Evolutionary conservation across 176 grass and related monocot species (phyloP), one percentile per base, ranked within the genome.

Genomic region (Zoysia pacifica): DNA sequence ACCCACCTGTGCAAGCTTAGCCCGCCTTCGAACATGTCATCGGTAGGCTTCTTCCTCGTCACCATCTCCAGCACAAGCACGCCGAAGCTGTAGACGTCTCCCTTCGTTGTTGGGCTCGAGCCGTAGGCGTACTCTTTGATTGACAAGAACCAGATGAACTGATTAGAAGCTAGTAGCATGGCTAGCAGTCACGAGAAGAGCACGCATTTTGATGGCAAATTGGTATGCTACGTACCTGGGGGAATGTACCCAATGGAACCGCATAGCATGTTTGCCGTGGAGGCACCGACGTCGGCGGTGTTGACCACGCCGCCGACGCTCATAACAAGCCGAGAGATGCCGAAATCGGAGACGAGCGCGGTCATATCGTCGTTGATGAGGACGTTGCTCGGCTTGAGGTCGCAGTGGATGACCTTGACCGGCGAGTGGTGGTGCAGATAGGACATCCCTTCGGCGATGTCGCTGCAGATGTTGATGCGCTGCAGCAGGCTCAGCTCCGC

Each of bases 281-380:
- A 97, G 68, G 82, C 65, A 6, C 94, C 91, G 6, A 84, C 85
- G 11, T 97, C 90, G 8, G 86, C 85, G 20, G 79, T 62, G 55
- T 86, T 83, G 39, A 73, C 67, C 7, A 75, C 81, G 5, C 88
- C 86, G 9, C 79, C 76, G n/a, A 87, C 8, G 81, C 60, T 87
- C 86, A 87, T 89, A 44, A 91, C 91, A 7, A 97, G 64, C 48
- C 91, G 88, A 3, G 94, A 89, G 46, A 97, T 97, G 35, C 94
- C 91, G 4, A 97, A 97, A 73, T 97, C 94, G 1, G 91, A 97
- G 45, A 97, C 91, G n/a, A 97, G 85, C 4, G 94, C 94, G 5
- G 91, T 97, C 94, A 97, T 97, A 77, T 97, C 91, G 44, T 94
- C 94, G 62, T 97, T 94, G 69, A 97, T 81, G 53, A 97, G 91